Evolutionary conservation across 148 eudicot genomes (phyloP).

Genomic region (Camellia lanceoleosa): DNA sequence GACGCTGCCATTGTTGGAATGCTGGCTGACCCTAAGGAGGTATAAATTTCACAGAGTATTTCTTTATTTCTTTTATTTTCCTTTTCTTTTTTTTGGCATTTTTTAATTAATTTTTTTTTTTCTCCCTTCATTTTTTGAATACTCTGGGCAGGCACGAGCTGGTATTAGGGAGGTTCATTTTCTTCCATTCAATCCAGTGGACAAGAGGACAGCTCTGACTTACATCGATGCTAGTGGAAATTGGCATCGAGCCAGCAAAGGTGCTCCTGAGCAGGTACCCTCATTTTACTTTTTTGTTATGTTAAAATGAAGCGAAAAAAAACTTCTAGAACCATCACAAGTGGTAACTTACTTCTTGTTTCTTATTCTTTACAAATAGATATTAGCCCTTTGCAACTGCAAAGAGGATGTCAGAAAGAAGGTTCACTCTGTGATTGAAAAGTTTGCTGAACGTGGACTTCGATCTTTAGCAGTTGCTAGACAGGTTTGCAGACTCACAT

Average conservation of each 20-base stretch:
- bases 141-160: constrained; percentile 50
- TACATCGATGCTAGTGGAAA: constrained; percentile 55
- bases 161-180: constrained; percentile 71
- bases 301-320: background rate
- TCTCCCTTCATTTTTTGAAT: background rate
- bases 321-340: constrained; percentile 4
- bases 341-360: constrained; percentile 10
- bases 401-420: constrained; percentile 50
- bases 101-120: background rate
- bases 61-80: background rate
- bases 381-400: constrained; percentile 41
- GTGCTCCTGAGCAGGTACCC: constrained; percentile 82
- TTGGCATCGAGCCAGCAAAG: constrained; percentile 77
- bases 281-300: background rate
- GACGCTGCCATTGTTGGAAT: constrained; percentile 72
- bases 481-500: constrained; percentile 38
- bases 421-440: constrained; percentile 61
- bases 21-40: constrained; percentile 86
- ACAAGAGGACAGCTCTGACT: constrained; percentile 77
- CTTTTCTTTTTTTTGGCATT: background rate
- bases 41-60: constrained; percentile 10
- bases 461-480: constrained; percentile 69
- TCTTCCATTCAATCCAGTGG: constrained; percentile 76
- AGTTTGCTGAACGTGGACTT: constrained; percentile 73
- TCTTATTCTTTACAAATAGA: constrained; percentile 21